Percentiles rank a stretch among this genome's conserved stretches.
phyloP scores from a whole-genome alignment of 2,329 filamentous ascomycete species.

The Diaporthe nobilis region DNA sequence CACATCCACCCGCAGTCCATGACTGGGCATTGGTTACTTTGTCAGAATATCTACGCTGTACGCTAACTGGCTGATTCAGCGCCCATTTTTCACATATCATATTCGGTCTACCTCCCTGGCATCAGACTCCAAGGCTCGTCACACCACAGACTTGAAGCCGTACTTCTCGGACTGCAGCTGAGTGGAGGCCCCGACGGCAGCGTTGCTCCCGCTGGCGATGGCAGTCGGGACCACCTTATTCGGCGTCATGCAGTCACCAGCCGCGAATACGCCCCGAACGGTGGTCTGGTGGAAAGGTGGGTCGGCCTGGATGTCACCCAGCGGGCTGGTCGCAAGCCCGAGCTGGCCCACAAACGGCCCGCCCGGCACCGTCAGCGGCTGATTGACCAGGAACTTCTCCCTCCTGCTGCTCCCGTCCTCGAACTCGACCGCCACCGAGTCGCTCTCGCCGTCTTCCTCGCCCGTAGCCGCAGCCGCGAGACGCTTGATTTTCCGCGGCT shows the following conservation, averaged over 20 bases:
- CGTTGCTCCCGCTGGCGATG: slow-evolving; percentile 29
- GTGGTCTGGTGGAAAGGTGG: slow-evolving; percentile 35
- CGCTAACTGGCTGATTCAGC: background rate
- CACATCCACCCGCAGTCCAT: background rate
- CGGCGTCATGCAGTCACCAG: slow-evolving; percentile 37
- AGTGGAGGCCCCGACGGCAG: slow-evolving; percentile 26
- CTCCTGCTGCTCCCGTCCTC: slow-evolving; percentile 29
- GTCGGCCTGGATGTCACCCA: slow-evolving; percentile 29
- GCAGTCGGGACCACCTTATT: slow-evolving; percentile 33
- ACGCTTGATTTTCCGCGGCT: slow-evolving; percentile 17
- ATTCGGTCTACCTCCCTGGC: background rate
- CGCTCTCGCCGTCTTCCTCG: background rate
- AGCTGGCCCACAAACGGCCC: slow-evolving; percentile 36
- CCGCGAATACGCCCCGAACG: slow-evolving; percentile 34
- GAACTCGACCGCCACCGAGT: slow-evolving; percentile 8
- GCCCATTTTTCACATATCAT: no score
- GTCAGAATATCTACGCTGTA: background rate
- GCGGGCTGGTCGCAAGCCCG: slow-evolving; percentile 16
- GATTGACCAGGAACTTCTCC: slow-evolving; percentile 33
- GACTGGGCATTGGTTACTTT: background rate
- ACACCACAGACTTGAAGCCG: slow-evolving; percentile 25
- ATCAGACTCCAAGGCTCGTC: background rate
- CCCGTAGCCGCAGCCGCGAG: background rate
- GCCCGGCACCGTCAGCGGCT: slow-evolving; percentile 24
- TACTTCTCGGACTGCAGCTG: slow-evolving; percentile 34